These are phyloP conservation scores for Plasmodium chabaudi DNA, from an alignment of 169 alveolate genomes.

Conservation along the genomic window DNA sequence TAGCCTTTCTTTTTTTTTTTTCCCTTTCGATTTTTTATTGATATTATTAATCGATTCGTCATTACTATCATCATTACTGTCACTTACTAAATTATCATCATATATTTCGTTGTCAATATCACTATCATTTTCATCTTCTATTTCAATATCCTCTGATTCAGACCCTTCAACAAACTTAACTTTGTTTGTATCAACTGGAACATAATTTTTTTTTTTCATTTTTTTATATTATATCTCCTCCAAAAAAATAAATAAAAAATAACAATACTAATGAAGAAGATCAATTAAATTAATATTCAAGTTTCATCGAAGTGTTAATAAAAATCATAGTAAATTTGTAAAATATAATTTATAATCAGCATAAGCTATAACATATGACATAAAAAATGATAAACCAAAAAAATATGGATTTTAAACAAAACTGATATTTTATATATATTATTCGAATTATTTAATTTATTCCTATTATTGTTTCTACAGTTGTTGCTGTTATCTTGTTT, in stretches of 20 bases:
- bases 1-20: constrained; percentile 11
- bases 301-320: no score
- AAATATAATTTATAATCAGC: no score
- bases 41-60: not conserved
- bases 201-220: constrained; percentile 35
- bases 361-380: no score
- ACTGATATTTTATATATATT: no score
- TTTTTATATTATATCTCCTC: not conserved
- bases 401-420: no score
- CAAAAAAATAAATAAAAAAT: not conserved
- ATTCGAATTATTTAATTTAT: no score
- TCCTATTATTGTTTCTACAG: no score
- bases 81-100: constrained; percentile 25
- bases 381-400: no score
- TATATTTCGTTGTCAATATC: constrained; percentile 21
- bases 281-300: no score
- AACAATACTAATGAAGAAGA: no score
- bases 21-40: not conserved
- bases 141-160: constrained; percentile 72
- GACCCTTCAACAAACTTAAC: constrained; percentile 59
- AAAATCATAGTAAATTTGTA: no score
- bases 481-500: no score
- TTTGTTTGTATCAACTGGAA: constrained; percentile 58
- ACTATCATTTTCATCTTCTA: constrained; percentile 24
- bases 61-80: constrained; percentile 8